Evolutionary conservation across 2,329 filamentous ascomycete genomes (phyloP).

Genomic region (Pleurostoma richardsiae): DNA sequence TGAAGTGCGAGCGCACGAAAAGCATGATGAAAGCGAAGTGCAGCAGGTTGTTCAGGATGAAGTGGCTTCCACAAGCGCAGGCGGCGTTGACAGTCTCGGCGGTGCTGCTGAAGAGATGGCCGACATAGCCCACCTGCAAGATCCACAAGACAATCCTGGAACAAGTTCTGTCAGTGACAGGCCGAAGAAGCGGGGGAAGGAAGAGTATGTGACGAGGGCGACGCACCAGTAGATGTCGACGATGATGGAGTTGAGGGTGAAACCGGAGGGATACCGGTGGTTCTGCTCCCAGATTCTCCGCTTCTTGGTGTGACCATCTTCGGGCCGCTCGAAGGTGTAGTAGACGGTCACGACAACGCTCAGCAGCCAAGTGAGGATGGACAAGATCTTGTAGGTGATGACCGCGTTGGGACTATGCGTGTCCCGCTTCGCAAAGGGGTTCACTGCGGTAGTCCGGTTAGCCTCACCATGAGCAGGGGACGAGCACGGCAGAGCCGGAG

Average conservation of each 20-base stretch:
- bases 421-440: constrained; percentile 71
- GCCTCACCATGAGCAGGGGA: too few relatives aligned
- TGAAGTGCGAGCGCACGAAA: constrained; percentile 72
- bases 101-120: constrained; percentile 68
- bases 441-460: constrained; percentile 41
- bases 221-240: constrained; percentile 70
- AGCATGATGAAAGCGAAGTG: constrained; percentile 79
- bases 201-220: constrained; percentile 1
- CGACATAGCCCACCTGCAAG: constrained; percentile 70
- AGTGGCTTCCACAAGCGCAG: constrained; percentile 75
- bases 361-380: constrained; percentile 69
- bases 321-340: constrained; percentile 63
- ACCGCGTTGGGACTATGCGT: constrained; percentile 57
- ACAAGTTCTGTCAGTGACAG: neutral
- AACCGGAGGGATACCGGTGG: constrained; percentile 60
- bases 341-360: constrained; percentile 68
- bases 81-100: constrained; percentile 60
- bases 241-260: constrained; percentile 64
- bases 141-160: constrained; percentile 66
- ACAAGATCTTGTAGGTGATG: constrained; percentile 70
- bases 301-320: constrained; percentile 53
- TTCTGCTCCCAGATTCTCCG: constrained; percentile 75
- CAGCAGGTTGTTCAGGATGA: constrained; percentile 80
- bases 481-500: too few relatives aligned
- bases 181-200: neutral